A percentile compares a stretch with the other conserved stretches of the same genome.
phyloP scores from a whole-genome alignment of 306 rosid species.

The Hylodesmum podocarpum region DNA sequence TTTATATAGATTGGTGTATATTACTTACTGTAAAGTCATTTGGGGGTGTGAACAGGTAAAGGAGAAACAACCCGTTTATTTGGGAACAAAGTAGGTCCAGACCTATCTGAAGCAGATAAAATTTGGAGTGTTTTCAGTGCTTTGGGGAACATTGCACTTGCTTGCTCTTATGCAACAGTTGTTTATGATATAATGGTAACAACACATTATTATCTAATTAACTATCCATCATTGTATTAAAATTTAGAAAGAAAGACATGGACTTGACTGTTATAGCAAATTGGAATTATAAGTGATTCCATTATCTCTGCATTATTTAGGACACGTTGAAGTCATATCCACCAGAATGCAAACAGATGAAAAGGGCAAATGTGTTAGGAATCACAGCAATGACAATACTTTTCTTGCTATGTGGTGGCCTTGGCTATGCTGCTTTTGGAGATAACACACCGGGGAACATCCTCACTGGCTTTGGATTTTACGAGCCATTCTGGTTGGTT shows the following conservation, averaged over 20 bases:
- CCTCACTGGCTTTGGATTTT: constrained; percentile 64
- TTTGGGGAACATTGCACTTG: constrained; percentile 70
- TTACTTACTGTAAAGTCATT: no score
- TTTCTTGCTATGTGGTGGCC: constrained; percentile 42
- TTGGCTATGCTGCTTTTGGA: constrained; percentile 76
- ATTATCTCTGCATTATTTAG: constrained; percentile 28
- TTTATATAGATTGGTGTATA: no score
- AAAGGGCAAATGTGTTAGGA: constrained; percentile 48
- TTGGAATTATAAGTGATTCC: not conserved
- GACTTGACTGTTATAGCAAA: not conserved
- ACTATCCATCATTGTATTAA: not conserved
- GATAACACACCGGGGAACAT: constrained; percentile 61
- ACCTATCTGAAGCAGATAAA: constrained; percentile 45
- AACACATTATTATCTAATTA: not conserved
- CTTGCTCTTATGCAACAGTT: constrained; percentile 55
- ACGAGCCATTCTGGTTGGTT: constrained; percentile 54
- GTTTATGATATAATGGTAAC: constrained; percentile 58
- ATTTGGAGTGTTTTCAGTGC: constrained; percentile 62
- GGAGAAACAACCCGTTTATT: constrained; percentile 34
- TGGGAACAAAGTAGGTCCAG: constrained; percentile 40
- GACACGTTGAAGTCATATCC: constrained; percentile 61
- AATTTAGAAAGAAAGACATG: not conserved
- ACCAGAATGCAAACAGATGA: constrained; percentile 64
- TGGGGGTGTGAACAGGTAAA: constrained; percentile 39
- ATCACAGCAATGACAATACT: constrained; percentile 46